A percentile compares a stretch with the other conserved stretches of the same genome.
These are phyloP conservation scores for Aspergillus pseudoviridinutans DNA, from an alignment of 2,329 filamentous ascomycete species.

Conservation along the genomic window DNA sequence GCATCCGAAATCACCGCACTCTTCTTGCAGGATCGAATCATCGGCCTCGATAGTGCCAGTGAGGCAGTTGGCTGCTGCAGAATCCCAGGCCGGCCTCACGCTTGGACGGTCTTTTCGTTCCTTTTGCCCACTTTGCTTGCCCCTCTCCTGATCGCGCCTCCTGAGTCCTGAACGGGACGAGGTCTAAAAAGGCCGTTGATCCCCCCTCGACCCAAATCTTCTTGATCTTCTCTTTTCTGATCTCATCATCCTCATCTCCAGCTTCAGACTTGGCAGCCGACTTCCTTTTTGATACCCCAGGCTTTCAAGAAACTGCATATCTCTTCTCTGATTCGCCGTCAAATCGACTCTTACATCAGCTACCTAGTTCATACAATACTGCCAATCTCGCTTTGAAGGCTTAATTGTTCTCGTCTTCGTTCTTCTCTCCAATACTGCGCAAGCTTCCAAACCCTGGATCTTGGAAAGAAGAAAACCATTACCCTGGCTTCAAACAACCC, in stretches of 20 bases:
- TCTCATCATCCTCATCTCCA: not conserved
- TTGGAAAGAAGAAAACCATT: slow-evolving; percentile 10
- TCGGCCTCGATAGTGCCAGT: slow-evolving; percentile 5
- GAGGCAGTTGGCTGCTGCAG: slow-evolving; percentile 12
- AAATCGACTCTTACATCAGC: not conserved
- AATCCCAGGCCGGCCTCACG: slow-evolving; percentile 13
- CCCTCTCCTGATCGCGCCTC: slow-evolving; percentile 4
- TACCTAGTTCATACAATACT: not conserved
- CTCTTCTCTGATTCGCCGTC: not conserved
- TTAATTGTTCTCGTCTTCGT: slow-evolving; percentile 6
- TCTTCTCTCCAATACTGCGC: slow-evolving; percentile 5
- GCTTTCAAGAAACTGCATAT: not conserved
- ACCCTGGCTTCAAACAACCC: slow-evolving; percentile 21
- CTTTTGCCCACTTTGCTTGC: slow-evolving; percentile 7
- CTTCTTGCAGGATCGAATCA: slow-evolving; percentile 20
- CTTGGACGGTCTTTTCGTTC: slow-evolving; percentile 11
- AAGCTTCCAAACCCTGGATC: slow-evolving; percentile 17
- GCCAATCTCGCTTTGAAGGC: not conserved
- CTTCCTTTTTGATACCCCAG: not conserved
- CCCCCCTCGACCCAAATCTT: slow-evolving; percentile 6
- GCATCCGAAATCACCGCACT: slow-evolving; percentile 14
- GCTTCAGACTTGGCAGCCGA: not conserved
- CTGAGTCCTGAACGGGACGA: not conserved
- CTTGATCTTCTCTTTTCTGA: not conserved
- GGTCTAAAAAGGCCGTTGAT: slow-evolving; percentile 20